Evolutionary conservation across 306 rosid genomes (phyloP), one percentile per base, ranked within the genome.

Genomic region (Vicia faba): DNA sequence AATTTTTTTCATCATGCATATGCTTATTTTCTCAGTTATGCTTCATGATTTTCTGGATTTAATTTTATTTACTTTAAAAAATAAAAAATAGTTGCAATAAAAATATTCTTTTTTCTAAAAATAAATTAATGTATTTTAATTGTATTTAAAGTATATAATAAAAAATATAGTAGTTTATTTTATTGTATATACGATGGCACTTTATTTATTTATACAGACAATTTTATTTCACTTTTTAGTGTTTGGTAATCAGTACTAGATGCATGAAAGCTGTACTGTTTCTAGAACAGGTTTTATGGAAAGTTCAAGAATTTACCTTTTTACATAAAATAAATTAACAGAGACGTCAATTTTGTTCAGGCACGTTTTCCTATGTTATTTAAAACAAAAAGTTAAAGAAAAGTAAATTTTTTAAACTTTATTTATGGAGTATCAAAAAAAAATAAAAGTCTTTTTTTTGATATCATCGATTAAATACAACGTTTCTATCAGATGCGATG

Each of bases 281-380:
- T 50, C 50, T 25, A 11, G 38, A 61, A 20, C 3, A 36, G 26
- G 12, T 65, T 53, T 18, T 57, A 36, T 10, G 25, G 53, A 72
- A 56, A 41, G 33, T 69, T 69, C 12, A 69, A 50, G 82, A 40
- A 14, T 65, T 64, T 48, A 43, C 29, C 38, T 51, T 43, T 20
- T 68, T 23, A 58, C 58, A 35, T 36, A 6, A 56, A 35, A 55
- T 26, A 3, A 66, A 55, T n/a, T 23, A 49, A 51, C 25, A 76
- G 49, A 51, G 43, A 16, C 8, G 60, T 45, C 61, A 53, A 11
- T 23, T 55, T 33, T 61, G 45, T 61, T 66, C 28, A 1, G 28
- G 56, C 63, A 64, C 79, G 66, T 63, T 72, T 67, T 61, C 15
- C 6, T 20, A 28, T 31, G 35, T n/a, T 3, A 41, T 64, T 35